These are phyloP conservation scores for Albifimbria verrucaria DNA, from an alignment of 2,329 filamentous ascomycete genomes.

Conservation along the genomic window DNA sequence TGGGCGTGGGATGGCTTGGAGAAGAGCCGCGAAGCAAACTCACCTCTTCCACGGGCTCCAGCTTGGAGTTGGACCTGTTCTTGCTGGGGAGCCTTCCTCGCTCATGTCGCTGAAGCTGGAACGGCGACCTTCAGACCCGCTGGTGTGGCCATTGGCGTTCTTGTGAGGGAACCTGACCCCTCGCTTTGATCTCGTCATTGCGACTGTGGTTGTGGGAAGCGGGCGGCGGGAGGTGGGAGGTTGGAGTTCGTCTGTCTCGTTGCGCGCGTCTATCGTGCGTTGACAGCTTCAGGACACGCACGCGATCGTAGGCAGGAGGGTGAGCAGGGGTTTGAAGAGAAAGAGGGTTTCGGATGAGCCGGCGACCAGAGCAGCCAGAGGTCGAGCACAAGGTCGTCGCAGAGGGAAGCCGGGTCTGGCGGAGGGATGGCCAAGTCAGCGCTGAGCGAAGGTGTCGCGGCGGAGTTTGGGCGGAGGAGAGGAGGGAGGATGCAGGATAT, in stretches of 20 bases:
- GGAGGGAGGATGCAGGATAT: neutral
- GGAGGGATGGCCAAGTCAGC: neutral
- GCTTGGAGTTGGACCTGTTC: slow-evolving; percentile 21
- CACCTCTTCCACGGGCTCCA: slow-evolving; percentile 34
- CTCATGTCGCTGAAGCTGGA: slow-evolving; percentile 70
- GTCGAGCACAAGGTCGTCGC: neutral
- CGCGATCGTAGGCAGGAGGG: too few relatives aligned
- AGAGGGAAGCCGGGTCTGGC: neutral
- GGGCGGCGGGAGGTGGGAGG: too few relatives aligned
- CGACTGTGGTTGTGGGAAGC: slow-evolving; percentile 6
- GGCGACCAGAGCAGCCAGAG: neutral
- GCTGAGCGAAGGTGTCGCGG: too few relatives aligned
- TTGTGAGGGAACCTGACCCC: slow-evolving; percentile 55
- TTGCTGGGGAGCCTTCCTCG: slow-evolving; percentile 43
- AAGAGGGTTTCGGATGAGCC: neutral
- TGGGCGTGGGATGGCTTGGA: neutral
- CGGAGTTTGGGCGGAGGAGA: neutral
- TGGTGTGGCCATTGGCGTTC: slow-evolving; percentile 42
- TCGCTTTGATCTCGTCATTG: slow-evolving; percentile 39
- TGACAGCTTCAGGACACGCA: too few relatives aligned
- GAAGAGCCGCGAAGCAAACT: slow-evolving; percentile 4
- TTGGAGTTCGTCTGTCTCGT: too few relatives aligned
- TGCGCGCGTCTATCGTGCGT: too few relatives aligned
- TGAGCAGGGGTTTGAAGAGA: neutral
- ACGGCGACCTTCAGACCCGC: slow-evolving; percentile 42